Evolutionary conservation across 371 early-diverging fungal species (phyloP).

Genomic region (Lichtheimia ramosa): DNA sequence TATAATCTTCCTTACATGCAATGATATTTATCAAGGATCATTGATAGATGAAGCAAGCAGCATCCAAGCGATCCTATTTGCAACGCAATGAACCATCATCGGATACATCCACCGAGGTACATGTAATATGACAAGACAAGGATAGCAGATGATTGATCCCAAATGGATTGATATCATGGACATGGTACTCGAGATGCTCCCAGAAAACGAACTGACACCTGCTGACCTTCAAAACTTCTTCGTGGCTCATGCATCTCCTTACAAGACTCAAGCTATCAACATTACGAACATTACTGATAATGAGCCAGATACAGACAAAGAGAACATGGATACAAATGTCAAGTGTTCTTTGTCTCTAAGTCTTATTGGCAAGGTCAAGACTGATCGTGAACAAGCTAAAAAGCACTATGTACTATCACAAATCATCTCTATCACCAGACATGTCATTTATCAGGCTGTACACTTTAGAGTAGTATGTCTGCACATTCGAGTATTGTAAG

Average conservation of each 20-base stretch:
- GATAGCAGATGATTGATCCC: too few species aligned
- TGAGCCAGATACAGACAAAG: not conserved
- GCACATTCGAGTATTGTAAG: too few species aligned
- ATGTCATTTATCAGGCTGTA: too few species aligned
- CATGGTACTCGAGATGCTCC: slow-evolving; percentile 20
- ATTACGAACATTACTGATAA: slow-evolving; percentile 9
- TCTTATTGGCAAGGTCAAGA: slow-evolving; percentile 21
- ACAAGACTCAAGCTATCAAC: not conserved
- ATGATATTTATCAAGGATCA: too few species aligned
- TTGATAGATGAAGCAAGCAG: not conserved
- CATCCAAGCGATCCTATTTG: slow-evolving; percentile 21
- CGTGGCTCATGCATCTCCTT: slow-evolving; percentile 13
- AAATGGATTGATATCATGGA: not conserved
- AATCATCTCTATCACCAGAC: too few species aligned
- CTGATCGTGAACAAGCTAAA: slow-evolving; percentile 33
- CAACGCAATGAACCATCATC: slow-evolving; percentile 15
- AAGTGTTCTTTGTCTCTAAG: not conserved
- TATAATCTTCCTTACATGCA: too few species aligned
- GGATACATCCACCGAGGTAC: slow-evolving; percentile 8
- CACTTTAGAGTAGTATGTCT: too few species aligned
- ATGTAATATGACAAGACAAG: not conserved
- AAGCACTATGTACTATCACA: not conserved
- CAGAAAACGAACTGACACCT: slow-evolving; percentile 35
- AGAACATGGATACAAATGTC: too few species aligned
- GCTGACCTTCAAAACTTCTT: slow-evolving; percentile 50